phyloP scores from a whole-genome alignment of 208 protist genomes.

The Leishmania tropica region DNA sequence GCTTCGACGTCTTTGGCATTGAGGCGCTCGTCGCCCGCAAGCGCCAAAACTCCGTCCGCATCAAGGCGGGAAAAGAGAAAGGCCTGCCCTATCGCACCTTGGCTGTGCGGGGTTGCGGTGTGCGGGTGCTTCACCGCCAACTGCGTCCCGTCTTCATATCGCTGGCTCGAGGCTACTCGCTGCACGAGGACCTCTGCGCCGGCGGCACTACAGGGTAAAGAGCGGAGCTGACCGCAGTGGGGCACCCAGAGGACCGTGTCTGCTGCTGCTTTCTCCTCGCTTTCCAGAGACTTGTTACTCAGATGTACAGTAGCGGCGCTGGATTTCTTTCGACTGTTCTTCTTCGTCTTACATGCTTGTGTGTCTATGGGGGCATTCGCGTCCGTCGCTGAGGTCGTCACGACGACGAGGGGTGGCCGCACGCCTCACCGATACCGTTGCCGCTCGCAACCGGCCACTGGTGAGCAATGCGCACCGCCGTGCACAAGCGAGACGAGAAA shows the following conservation, averaged over 20 bases:
- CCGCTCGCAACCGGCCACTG: not conserved
- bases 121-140: slow-evolving; percentile 45
- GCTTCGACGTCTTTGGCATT: slow-evolving; percentile 61
- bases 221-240: not conserved
- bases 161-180: slow-evolving; percentile 47
- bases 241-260: not conserved
- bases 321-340: no score
- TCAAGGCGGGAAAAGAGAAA: slow-evolving; percentile 43
- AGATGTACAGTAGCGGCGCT: slow-evolving; percentile 6
- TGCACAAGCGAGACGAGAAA: not conserved
- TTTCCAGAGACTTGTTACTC: not conserved
- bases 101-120: slow-evolving; percentile 39
- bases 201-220: not conserved
- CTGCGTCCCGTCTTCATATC: slow-evolving; percentile 44
- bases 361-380: not conserved
- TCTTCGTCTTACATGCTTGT: not conserved
- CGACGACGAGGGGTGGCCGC: not conserved
- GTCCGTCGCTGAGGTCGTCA: not conserved
- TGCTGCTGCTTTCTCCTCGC: not conserved
- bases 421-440: not conserved
- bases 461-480: not conserved
- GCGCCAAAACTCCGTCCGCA: slow-evolving; percentile 54
- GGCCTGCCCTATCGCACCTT: slow-evolving; percentile 18
- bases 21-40: slow-evolving; percentile 53
- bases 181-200: slow-evolving; percentile 56